Evolutionary conservation across 768 basidiomycete genomes (phyloP).

Genomic region (Naganishia kalamii): DNA sequence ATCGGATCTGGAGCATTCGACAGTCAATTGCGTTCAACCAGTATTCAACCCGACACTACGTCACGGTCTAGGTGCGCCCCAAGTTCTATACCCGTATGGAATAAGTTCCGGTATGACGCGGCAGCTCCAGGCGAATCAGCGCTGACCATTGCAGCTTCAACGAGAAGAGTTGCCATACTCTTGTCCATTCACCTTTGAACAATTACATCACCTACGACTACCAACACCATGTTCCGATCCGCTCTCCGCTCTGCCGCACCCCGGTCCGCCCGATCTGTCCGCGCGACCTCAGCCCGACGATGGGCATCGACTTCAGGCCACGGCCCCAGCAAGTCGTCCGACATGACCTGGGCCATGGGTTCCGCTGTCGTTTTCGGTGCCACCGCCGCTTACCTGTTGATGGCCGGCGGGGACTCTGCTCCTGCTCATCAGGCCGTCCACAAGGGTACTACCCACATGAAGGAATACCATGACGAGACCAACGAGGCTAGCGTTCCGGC

Average conservation of each 20-base stretch:
- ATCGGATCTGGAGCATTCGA: too few relatives aligned
- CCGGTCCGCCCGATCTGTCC: conserved; percentile 7
- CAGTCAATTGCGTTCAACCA: too few relatives aligned
- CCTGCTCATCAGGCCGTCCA: conserved; percentile 18
- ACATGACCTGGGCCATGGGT: conserved; percentile 20
- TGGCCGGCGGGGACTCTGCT: neutral
- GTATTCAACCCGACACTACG: too few relatives aligned
- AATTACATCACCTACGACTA: neutral
- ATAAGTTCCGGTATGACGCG: neutral
- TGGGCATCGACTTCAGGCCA: conserved; percentile 20
- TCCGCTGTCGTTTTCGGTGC: conserved; percentile 23
- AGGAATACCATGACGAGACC: conserved; percentile 18
- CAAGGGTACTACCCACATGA: conserved; percentile 20
- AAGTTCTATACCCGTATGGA: neutral
- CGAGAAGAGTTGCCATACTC: neutral
- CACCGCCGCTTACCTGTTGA: conserved; percentile 21
- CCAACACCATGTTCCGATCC: conserved; percentile 19
- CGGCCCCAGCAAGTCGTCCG: conserved; percentile 13
- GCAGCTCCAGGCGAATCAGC: conserved; percentile 1
- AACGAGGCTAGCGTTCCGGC: conserved; percentile 13
- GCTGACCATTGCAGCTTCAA: neutral
- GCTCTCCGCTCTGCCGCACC: conserved; percentile 19
- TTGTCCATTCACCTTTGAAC: neutral
- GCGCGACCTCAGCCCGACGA: conserved; percentile 17
- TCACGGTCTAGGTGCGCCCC: conserved; percentile 6